Base-by-base conservation (phyloP, 2,329 filamentous ascomycete genomes). In the Colletotrichum paranaense region DNA sequence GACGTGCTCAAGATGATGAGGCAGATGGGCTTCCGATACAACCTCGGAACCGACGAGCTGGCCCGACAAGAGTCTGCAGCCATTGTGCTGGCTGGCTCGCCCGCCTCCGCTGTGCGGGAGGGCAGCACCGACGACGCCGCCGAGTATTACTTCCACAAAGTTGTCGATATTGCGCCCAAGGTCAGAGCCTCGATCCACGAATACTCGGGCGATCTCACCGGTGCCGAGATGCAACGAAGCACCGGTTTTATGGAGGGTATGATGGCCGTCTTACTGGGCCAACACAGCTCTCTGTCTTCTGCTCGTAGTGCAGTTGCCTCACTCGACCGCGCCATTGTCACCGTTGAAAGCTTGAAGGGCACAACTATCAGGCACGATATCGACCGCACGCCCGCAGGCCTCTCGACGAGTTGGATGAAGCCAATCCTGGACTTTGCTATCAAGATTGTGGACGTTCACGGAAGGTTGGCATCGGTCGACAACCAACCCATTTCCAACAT, bases 1-100 rank as follows among this genome's bases (percentile, higher is more conserved):
- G 96, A 98, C 77, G 95, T 94, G 0, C 85, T 99, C 75, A 95
- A 94, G 78, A 90, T 92, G 26, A 85, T 98, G 32, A 91, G 95
- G 46, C 90, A 92, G 70, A 98, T 99, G 96, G 97, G 97, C 4
- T 90, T 99, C 77, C 93, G 92, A 77, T 91, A 92, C 65, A 98
- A 98, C 79, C 86, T 97, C 19, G 91, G 93, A 76, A 92, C 91
- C 16, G 91, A 94, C 79, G 87, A 92, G 56, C 86, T 98, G 22
- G 88, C 89, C 52, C 90, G 91, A 66, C 97, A 99, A 81, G 87
- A 89, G 32, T 93, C 94, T 0, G 85, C 94, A 8, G 88, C 93
- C 6, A 83, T 88, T 5, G 87, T 98, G 2, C 87, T 99, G 32
- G 89, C 94, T 1, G 78, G 19, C 76, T 81, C n/a, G 73, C 81